Evolutionary conservation across 2,329 filamentous ascomycete species (phyloP).

Genomic region (Colletotrichum graminicola): DNA sequence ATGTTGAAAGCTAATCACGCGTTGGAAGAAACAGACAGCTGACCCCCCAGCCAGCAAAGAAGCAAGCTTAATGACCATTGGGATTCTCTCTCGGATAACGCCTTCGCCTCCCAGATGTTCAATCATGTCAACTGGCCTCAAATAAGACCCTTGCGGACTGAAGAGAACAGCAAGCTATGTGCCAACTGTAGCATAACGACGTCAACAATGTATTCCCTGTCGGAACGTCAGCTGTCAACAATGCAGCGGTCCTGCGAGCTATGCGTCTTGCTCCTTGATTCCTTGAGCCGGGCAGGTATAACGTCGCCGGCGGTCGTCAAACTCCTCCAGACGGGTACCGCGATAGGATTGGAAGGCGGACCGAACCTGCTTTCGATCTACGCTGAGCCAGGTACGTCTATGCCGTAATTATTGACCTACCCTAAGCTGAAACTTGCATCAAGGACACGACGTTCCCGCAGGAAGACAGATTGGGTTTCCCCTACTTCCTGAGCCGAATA

Average conservation of each 20-base stretch:
- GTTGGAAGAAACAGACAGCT: background rate
- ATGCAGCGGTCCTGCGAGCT: conserved; percentile 5
- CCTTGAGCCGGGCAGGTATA: background rate
- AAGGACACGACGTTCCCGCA: background rate
- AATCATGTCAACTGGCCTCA: background rate
- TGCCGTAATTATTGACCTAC: background rate
- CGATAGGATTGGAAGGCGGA: conserved; percentile 2
- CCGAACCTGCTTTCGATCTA: conserved; percentile 29
- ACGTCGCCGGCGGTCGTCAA: background rate
- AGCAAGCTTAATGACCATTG: conserved; percentile 23
- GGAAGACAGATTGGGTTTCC: conserved; percentile 10
- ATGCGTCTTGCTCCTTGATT: conserved; percentile 6
- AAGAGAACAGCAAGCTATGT: background rate
- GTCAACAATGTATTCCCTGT: background rate
- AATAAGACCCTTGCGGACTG: background rate
- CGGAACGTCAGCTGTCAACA: background rate
- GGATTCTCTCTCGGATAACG: conserved; percentile 9
- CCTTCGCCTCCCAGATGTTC: conserved; percentile 2
- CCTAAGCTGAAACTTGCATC: background rate
- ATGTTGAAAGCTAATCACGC: background rate
- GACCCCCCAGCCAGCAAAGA: conserved; percentile 3
- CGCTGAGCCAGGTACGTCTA: conserved; percentile 6
- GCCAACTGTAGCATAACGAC: background rate
- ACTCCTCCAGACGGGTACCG: background rate
- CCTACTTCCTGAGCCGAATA: background rate